Evolutionary conservation across 106 monocot genomes (phyloP).

Genomic region (Dendrobium officinale): DNA sequence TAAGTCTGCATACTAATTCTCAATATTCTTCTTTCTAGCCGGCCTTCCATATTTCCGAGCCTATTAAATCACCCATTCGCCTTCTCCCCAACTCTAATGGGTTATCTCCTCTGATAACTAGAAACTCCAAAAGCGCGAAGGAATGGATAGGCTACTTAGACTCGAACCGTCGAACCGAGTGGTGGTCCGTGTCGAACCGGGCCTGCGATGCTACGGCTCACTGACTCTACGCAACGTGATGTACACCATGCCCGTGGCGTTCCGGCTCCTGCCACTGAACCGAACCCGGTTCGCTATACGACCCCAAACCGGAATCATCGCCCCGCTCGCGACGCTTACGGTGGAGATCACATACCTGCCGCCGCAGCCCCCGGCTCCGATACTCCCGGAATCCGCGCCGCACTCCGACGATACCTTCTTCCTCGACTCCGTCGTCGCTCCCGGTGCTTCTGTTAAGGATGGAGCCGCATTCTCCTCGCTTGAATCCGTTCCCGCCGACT

Average conservation of each 20-base stretch:
- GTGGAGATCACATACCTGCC: slow-evolving; percentile 29
- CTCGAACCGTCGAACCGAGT: slow-evolving; percentile 44
- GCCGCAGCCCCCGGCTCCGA: slow-evolving; percentile 1
- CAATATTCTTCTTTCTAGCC: not conserved
- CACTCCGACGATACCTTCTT: slow-evolving; percentile 27
- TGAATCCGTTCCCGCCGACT: slow-evolving; percentile 38
- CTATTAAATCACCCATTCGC: too few relatives aligned
- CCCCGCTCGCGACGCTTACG: slow-evolving; percentile 29
- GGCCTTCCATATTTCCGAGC: not conserved
- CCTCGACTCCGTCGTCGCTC: slow-evolving; percentile 43
- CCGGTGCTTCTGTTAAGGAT: slow-evolving; percentile 29
- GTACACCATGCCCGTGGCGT: slow-evolving; percentile 64
- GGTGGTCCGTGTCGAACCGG: slow-evolving; percentile 27
- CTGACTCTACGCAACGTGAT: slow-evolving; percentile 49
- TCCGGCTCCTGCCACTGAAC: slow-evolving; percentile 31
- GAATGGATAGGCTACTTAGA: slow-evolving; percentile 42
- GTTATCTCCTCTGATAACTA: not conserved
- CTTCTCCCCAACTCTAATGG: not conserved
- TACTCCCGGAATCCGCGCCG: slow-evolving; percentile 15
- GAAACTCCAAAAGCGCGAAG: not conserved
- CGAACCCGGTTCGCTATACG: slow-evolving; percentile 21
- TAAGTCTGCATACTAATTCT: not conserved
- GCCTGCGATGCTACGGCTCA: slow-evolving; percentile 27
- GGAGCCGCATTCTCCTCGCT: not conserved
- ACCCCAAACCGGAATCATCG: slow-evolving; percentile 47